These are phyloP conservation scores for Dentipellis sp. DNA, from an alignment of 768 basidiomycete genomes.

Conservation along the genomic window DNA sequence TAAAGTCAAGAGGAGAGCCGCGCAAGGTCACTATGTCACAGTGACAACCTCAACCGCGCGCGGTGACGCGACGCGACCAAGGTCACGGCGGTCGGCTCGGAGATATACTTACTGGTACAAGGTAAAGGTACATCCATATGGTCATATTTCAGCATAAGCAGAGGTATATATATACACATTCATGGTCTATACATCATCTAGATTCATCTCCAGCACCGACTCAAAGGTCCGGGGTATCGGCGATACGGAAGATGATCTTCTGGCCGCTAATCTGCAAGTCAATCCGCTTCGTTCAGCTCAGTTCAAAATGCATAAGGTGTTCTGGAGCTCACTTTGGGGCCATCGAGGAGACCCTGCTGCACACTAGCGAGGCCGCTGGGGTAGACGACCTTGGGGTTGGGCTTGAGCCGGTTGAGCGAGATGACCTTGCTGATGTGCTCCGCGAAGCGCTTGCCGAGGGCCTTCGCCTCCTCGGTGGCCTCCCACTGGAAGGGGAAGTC, in stretches of 20 bases:
- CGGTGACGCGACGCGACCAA: no score
- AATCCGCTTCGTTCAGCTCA: background rate
- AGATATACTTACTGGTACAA: background rate
- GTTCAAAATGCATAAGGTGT: background rate
- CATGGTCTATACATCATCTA: background rate
- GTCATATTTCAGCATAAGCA: background rate
- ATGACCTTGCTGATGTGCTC: conserved; percentile 14
- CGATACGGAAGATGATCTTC: background rate
- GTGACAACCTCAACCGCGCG: no score
- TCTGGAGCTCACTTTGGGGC: background rate
- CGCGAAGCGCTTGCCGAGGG: background rate
- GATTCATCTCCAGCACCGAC: no score
- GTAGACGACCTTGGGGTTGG: conserved; percentile 16
- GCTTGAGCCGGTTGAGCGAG: conserved; percentile 15
- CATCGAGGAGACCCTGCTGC: conserved; percentile 7
- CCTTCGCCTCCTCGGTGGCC: background rate
- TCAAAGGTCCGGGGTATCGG: background rate
- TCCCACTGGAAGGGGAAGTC: conserved; percentile 15
- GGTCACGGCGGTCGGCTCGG: background rate
- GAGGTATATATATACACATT: background rate
- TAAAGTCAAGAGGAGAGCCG: no score
- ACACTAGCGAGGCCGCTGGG: conserved; percentile 17
- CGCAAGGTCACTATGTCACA: no score
- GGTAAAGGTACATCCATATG: background rate
- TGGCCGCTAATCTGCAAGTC: background rate